These are phyloP conservation scores for Halenospora varia DNA, from an alignment of 495 filamentous ascomycete species.

Conservation along the genomic window DNA sequence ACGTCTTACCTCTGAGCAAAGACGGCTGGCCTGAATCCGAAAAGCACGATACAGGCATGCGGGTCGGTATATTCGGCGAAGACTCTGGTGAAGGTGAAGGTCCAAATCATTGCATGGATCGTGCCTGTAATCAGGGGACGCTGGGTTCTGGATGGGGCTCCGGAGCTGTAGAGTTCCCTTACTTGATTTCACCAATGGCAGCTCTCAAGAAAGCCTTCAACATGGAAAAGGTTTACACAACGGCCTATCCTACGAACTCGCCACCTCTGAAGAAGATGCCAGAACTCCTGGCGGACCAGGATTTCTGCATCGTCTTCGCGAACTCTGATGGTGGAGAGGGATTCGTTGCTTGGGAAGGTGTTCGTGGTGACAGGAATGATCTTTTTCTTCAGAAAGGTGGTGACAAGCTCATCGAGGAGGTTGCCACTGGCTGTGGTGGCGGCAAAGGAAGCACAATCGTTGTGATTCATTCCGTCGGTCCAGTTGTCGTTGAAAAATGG, in stretches of 20 bases:
- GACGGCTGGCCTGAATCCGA: conserved; percentile 37
- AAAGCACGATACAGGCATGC: conserved; percentile 28
- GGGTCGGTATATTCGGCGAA: conserved; percentile 78
- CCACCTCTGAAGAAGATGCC: conserved; percentile 27
- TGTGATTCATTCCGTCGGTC: conserved; percentile 87
- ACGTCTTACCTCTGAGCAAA: conserved; percentile 59
- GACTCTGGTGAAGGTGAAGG: conserved; percentile 69
- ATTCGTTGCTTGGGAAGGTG: conserved; percentile 55
- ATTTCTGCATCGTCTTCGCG: conserved; percentile 66
- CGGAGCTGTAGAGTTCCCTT: conserved; percentile 83
- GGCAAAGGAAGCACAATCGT: conserved; percentile 72
- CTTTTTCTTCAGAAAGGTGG: conserved; percentile 74
- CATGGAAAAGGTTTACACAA: conserved; percentile 52
- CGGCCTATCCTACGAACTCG: conserved; percentile 57
- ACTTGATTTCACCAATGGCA: conserved; percentile 66
- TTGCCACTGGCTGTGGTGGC: conserved; percentile 65
- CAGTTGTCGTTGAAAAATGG: conserved; percentile 81
- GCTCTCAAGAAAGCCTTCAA: conserved; percentile 61
- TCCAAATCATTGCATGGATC: conserved; percentile 72
- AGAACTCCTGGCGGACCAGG: conserved; percentile 44
- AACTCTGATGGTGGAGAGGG: conserved; percentile 63
- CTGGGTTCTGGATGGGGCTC: conserved; percentile 87
- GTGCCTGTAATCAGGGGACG: conserved; percentile 79
- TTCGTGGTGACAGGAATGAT: conserved; percentile 80
- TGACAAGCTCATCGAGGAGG: conserved; percentile 64